A percentile compares a stretch with the other conserved stretches of the same genome.
These are phyloP conservation scores for Paraphoma chrysanthemicola DNA, from an alignment of 2,329 filamentous ascomycete genomes.

Conservation along the genomic window DNA sequence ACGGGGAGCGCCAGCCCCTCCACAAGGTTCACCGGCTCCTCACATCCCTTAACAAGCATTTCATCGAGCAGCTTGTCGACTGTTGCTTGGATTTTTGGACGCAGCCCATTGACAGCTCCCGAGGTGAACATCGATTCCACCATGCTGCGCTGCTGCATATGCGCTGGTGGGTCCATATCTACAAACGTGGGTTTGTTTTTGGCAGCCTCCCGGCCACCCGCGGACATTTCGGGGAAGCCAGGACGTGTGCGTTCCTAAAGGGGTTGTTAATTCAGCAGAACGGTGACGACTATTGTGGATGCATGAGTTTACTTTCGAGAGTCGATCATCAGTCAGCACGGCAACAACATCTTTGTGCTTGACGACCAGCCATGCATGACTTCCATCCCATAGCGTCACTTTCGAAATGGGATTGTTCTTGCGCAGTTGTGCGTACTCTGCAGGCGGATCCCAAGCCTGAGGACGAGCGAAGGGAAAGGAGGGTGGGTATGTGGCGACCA, in stretches of 20 bases:
- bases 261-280: conserved; percentile 9
- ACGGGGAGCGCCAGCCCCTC: conserved; percentile 57
- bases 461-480: conserved; percentile 52
- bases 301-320: conserved; percentile 50
- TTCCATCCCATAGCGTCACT: conserved; percentile 58
- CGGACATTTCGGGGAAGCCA: conserved; percentile 58
- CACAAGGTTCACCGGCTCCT: conserved; percentile 54
- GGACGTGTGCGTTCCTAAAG: conserved; percentile 35
- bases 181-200: conserved; percentile 57
- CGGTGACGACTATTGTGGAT: too few relatives aligned
- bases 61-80: conserved; percentile 53
- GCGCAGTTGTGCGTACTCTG: conserved; percentile 54
- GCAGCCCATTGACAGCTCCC: conserved; percentile 33
- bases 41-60: conserved; percentile 45
- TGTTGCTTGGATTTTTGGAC: conserved; percentile 57
- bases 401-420: conserved; percentile 53
- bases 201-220: conserved; percentile 57
- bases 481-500: too few relatives aligned
- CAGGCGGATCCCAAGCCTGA: conserved; percentile 49
- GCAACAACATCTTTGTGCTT: conserved; percentile 57
- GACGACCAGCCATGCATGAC: conserved; percentile 56
- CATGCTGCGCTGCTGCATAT: too few relatives aligned
- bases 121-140: too few relatives aligned
- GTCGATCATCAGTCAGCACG: conserved; percentile 54
- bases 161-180: too few relatives aligned